Percentiles rank a stretch among this genome's conserved stretches.
Conservation (phyloP, 2,329 filamentous ascomycete species). For the Ceratocystis colombiana region DNA sequence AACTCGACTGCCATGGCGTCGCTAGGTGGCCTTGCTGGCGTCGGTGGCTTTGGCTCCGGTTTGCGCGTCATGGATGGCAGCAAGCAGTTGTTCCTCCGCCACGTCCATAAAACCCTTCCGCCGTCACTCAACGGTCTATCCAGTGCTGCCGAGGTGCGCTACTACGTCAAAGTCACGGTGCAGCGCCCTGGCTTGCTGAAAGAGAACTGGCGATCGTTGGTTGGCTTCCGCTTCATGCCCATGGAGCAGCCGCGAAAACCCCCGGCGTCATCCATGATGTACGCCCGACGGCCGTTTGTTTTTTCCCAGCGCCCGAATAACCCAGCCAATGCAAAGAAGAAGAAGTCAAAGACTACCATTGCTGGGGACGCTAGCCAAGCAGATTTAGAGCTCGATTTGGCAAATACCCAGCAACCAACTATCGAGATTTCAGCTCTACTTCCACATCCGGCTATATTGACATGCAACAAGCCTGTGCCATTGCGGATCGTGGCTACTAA, state of each 20-base stretch:
- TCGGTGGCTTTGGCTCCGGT: slow-evolving; percentile 44
- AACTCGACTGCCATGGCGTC: slow-evolving; percentile 44
- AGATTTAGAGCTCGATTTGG: slow-evolving; percentile 19
- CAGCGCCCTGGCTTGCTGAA: slow-evolving; percentile 81
- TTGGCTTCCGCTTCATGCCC: slow-evolving; percentile 76
- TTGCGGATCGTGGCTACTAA: slow-evolving; percentile 72
- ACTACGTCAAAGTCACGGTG: slow-evolving; percentile 92
- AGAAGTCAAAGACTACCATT: slow-evolving; percentile 22
- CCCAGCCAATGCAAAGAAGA: neutral
- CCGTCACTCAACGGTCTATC: slow-evolving; percentile 83
- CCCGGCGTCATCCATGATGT: slow-evolving; percentile 63
- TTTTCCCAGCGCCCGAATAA: slow-evolving; percentile 39
- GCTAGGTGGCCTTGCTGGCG: slow-evolving; percentile 44
- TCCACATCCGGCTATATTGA: slow-evolving; percentile 78
- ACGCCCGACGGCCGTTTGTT: slow-evolving; percentile 60
- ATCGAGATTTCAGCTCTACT: slow-evolving; percentile 70
- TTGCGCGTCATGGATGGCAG: slow-evolving; percentile 54
- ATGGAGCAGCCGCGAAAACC: slow-evolving; percentile 75
- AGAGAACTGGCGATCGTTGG: slow-evolving; percentile 66
- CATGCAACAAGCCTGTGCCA: slow-evolving; percentile 77
- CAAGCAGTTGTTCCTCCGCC: slow-evolving; percentile 52
- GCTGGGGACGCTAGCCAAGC: neutral
- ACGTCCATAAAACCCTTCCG: slow-evolving; percentile 78
- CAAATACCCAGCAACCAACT: slow-evolving; percentile 44
- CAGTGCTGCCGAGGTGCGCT: slow-evolving; percentile 78